Conservation (phyloP, 1,284 basidiomycete genomes). For the Cyathus pygmaeus region DNA sequence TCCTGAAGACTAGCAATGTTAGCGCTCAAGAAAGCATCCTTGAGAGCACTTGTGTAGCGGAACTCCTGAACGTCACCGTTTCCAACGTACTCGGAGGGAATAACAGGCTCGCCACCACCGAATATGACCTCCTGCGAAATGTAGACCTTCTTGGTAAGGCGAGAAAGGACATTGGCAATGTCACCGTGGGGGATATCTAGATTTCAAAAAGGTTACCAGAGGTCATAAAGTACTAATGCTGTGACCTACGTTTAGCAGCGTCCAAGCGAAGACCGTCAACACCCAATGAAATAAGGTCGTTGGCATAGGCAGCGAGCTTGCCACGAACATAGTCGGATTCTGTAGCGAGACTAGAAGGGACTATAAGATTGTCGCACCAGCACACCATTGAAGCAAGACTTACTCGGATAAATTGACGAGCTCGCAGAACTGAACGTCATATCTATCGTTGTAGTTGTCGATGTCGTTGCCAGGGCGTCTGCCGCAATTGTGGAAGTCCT, state of each 20-base stretch:
- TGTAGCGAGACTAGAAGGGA: constrained; percentile 58
- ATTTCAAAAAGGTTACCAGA: background rate
- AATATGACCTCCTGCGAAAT: constrained; percentile 72
- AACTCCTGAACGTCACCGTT: constrained; percentile 80
- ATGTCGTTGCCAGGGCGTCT: constrained; percentile 63
- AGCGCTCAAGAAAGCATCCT: constrained; percentile 59
- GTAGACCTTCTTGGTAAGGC: constrained; percentile 54
- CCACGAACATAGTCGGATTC: constrained; percentile 67
- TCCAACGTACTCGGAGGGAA: constrained; percentile 62
- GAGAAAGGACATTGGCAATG: constrained; percentile 61
- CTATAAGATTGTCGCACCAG: background rate
- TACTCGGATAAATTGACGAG: constrained; percentile 68
- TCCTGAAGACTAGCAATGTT: constrained; percentile 64
- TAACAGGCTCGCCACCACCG: constrained; percentile 61
- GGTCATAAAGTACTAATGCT: too few species aligned
- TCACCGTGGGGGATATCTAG: constrained; percentile 65
- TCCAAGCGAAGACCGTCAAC: constrained; percentile 74
- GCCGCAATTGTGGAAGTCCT: constrained; percentile 76
- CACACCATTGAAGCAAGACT: background rate
- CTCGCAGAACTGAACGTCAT: constrained; percentile 71
- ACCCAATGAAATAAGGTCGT: constrained; percentile 70
- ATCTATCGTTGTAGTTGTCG: constrained; percentile 60
- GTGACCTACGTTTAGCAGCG: constrained; percentile 67
- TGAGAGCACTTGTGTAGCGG: constrained; percentile 65
- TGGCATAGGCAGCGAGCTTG: constrained; percentile 65